These are phyloP conservation scores for Ceratobasidium sp. DNA, from an alignment of 1,284 basidiomycete genomes.

Conservation along the genomic window DNA sequence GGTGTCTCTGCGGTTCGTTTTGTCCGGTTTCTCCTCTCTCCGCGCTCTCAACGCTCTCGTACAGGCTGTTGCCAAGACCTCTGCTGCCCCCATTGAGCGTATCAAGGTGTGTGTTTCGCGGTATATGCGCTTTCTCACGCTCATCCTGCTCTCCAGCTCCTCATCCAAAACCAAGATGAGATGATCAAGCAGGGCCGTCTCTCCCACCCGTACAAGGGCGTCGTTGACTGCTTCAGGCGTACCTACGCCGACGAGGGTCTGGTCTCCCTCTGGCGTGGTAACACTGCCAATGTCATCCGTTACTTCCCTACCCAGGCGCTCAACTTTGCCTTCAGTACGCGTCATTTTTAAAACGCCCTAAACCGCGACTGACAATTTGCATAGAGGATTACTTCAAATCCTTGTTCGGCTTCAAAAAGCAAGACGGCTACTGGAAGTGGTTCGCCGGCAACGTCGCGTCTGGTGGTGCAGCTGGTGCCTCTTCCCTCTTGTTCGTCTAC, in stretches of 20 bases:
- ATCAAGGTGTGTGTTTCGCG: constrained; percentile 65
- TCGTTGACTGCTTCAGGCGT: constrained; percentile 85
- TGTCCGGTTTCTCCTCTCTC: constrained; percentile 19
- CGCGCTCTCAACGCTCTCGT: constrained; percentile 43
- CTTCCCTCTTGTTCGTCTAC: constrained; percentile 96
- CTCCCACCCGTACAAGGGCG: constrained; percentile 90
- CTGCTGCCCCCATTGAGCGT: constrained; percentile 98
- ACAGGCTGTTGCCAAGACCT: constrained; percentile 95
- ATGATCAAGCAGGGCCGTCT: constrained; percentile 99
- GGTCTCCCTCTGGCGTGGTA: constrained; percentile 91
- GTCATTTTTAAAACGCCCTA: not conserved
- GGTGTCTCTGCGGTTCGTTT: constrained; percentile 84
- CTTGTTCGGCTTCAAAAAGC: constrained; percentile 90
- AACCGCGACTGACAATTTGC: constrained; percentile 43
- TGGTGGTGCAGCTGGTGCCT: constrained; percentile 96
- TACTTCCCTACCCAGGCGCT: constrained; percentile 97
- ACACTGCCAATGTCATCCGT: constrained; percentile 97
- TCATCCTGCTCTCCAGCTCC: constrained; percentile 58
- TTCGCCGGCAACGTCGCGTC: constrained; percentile 93
- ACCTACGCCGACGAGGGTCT: constrained; percentile 92
- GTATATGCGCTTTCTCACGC: constrained; percentile 16
- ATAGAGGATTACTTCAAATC: constrained; percentile 97
- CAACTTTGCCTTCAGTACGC: constrained; percentile 93
- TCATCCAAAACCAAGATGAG: constrained; percentile 98
- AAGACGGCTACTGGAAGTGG: constrained; percentile 89